These are phyloP conservation scores for Boletus speciosus DNA, from an alignment of 768 basidiomycete genomes.

Conservation along the genomic window DNA sequence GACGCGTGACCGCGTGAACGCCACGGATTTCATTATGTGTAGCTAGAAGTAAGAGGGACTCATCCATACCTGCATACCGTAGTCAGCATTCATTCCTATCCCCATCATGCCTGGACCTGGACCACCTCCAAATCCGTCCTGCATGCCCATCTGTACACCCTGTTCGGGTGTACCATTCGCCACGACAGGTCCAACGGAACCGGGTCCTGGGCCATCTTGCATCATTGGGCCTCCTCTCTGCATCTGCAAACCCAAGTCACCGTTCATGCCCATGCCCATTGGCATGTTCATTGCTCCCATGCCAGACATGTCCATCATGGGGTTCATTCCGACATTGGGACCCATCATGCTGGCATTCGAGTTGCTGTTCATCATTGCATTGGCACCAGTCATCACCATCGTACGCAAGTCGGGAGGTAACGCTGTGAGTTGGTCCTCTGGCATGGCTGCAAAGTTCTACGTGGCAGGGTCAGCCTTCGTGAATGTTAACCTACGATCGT, in stretches of 20 bases:
- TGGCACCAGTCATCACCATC: slow-evolving; percentile 84
- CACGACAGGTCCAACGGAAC: slow-evolving; percentile 33
- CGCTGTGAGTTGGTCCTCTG: slow-evolving; percentile 73
- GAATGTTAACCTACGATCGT: neutral
- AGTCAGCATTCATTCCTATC: slow-evolving; percentile 71
- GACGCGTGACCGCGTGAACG: slow-evolving; percentile 26
- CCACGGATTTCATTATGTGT: slow-evolving; percentile 38
- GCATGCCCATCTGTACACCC: slow-evolving; percentile 39
- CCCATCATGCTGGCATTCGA: slow-evolving; percentile 56
- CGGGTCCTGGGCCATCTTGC: slow-evolving; percentile 43
- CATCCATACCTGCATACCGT: slow-evolving; percentile 66
- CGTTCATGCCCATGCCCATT: slow-evolving; percentile 58
- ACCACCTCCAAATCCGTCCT: slow-evolving; percentile 39
- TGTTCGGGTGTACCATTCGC: slow-evolving; percentile 38
- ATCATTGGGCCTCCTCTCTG: slow-evolving; percentile 50
- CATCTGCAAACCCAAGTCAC: slow-evolving; percentile 60
- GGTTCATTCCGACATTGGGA: slow-evolving; percentile 46
- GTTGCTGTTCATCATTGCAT: slow-evolving; percentile 69
- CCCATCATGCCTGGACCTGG: slow-evolving; percentile 58
- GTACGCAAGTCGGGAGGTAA: slow-evolving; percentile 79
- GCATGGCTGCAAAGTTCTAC: slow-evolving; percentile 79
- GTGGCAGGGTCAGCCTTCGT: slow-evolving; percentile 3
- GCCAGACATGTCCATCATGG: slow-evolving; percentile 80
- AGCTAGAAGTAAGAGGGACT: slow-evolving; percentile 29
- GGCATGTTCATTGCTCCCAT: slow-evolving; percentile 57